phyloP scores from a whole-genome alignment of 1,284 basidiomycete genomes.

The Austropuccinia psidii region DNA sequence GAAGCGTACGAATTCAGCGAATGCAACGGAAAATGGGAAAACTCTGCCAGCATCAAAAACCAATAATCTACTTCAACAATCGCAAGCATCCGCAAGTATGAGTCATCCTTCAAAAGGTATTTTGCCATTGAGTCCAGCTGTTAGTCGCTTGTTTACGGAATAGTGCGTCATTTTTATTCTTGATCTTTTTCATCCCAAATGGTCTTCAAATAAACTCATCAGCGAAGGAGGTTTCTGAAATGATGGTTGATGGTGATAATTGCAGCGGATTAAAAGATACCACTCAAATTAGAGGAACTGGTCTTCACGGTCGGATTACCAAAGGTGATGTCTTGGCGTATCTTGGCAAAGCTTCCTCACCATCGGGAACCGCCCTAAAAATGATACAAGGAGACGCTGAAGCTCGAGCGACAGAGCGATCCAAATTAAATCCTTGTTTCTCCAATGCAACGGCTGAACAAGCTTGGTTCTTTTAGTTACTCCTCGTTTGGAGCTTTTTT shows the following conservation, averaged over 20 bases:
- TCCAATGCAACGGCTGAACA: not conserved
- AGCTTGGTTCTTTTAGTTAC: not conserved
- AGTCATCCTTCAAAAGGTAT: not conserved
- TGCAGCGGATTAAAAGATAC: constrained; percentile 45
- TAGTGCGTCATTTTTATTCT: constrained; percentile 5
- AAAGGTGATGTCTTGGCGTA: constrained; percentile 50
- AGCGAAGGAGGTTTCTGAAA: too few relatives aligned
- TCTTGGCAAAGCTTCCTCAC: constrained; percentile 44
- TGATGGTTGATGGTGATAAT: constrained; percentile 42
- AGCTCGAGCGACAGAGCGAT: constrained; percentile 20
- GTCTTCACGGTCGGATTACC: constrained; percentile 48
- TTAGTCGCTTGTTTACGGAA: constrained; percentile 5
- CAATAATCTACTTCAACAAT: not conserved
- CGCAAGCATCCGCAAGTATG: not conserved
- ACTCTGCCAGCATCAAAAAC: not conserved
- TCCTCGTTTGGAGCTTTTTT: too few relatives aligned
- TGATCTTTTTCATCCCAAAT: too few relatives aligned
- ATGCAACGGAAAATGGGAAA: not conserved
- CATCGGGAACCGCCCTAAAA: constrained; percentile 38
- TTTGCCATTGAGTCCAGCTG: constrained; percentile 32
- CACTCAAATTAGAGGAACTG: constrained; percentile 48
- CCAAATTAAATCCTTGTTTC: not conserved
- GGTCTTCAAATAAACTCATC: too few relatives aligned
- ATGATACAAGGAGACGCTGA: constrained; percentile 22
- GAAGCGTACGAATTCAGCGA: not conserved